Base-by-base conservation (phyloP, 164 flowering plant genomes). In the Paratinospora sagittata region DNA sequence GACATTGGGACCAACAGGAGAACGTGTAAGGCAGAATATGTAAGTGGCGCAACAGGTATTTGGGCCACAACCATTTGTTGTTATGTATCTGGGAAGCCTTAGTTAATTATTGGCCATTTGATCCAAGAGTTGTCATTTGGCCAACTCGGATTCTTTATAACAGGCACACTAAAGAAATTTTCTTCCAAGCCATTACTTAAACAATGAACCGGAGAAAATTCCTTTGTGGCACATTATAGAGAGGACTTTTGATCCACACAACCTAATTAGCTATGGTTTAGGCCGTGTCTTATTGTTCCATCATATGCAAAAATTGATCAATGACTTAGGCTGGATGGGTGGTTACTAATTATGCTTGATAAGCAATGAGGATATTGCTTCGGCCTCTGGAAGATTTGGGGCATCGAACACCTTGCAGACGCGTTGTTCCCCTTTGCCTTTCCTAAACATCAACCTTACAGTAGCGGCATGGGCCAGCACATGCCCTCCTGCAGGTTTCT, bases 401-500 rank as follows among this genome's bases (percentile, higher is more conserved):
- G 99, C 97, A 69, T 96, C 99, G 60, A 93, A 89, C 79, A 92
- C 95, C 84, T 95, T 95, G 91, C 97, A 90, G 77, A 90, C 89
- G 9, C 96, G 92, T 79, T 95, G 97, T 76, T 96, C 99, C n/a
- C 98, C 98, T 84, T 96, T 93, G 76, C 99, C 99, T 78, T 91
- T 96, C 82, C 97, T 88, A 77, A 96, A 93, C 97, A 93, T 93
- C 72, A 96, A 76, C 82, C 98, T 85, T 58, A 93, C 78, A 30
- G 99, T 96, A 64, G 95, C 88, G 8, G 99, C 97, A 76, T 95
- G 99, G 70, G 99, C 99, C 62, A 93, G 87, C 17, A 96, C 99
- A 74, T 96, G 99, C n/a, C 99, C 99, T 60, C 99, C 97, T 24
- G 97, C 98, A 68, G 99, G 99, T 75, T 96, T 96, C 90, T 96